Conservation (phyloP, 1,284 basidiomycete genomes). For the Earliella scabrosa region DNA sequence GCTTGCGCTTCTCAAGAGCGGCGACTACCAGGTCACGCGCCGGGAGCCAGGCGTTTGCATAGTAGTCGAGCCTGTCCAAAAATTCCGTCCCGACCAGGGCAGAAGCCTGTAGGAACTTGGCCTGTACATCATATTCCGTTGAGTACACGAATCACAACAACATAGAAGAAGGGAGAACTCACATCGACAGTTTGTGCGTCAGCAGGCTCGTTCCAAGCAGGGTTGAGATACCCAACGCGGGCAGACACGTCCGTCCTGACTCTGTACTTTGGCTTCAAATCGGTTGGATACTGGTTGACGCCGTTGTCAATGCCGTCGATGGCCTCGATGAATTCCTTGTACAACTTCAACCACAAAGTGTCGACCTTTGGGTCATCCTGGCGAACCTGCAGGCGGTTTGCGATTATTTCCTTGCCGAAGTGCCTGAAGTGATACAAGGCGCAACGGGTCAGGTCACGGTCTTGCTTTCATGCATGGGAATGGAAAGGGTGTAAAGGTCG, state of each 20-base stretch:
- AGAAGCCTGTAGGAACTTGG: constrained; percentile 82
- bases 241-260: constrained; percentile 82
- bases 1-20: constrained; percentile 67
- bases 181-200: constrained; percentile 75
- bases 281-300: constrained; percentile 75
- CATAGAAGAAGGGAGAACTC: constrained; percentile 31
- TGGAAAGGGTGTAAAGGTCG: too few species aligned
- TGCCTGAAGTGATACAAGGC: too few species aligned
- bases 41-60: constrained; percentile 90
- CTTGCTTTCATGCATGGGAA: too few species aligned
- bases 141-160: not conserved
- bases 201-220: constrained; percentile 85
- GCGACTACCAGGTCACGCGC: constrained; percentile 83
- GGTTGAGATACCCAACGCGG: constrained; percentile 84
- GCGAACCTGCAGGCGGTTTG: constrained; percentile 59
- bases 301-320: constrained; percentile 98
- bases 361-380: constrained; percentile 67
- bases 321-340: constrained; percentile 93
- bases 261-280: constrained; percentile 71
- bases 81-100: constrained; percentile 89
- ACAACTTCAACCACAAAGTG: constrained; percentile 87
- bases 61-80: constrained; percentile 79
- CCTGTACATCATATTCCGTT: constrained; percentile 42
- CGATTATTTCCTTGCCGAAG: constrained; percentile 90
- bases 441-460: too few species aligned